These are phyloP conservation scores for Recurvomyces mirabilis DNA, from an alignment of 495 filamentous ascomycete species.

Conservation along the genomic window DNA sequence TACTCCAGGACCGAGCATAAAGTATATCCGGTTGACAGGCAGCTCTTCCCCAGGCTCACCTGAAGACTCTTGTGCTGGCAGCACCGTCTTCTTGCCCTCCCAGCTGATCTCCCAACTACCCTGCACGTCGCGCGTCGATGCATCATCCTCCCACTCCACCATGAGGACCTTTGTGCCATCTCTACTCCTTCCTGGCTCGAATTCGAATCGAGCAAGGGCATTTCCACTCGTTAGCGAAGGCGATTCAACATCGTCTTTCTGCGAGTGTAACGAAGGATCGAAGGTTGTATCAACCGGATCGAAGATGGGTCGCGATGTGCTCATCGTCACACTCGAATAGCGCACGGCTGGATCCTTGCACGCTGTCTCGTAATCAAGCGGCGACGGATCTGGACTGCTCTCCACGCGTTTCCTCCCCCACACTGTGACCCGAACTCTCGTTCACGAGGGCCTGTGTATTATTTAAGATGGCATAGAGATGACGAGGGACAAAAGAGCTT, in stretches of 20 bases:
- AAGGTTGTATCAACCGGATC: constrained; percentile 28
- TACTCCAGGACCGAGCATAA: constrained; percentile 55
- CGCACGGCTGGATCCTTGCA: constrained; percentile 4
- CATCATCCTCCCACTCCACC: constrained; percentile 68
- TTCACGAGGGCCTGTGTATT: background rate
- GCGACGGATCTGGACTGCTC: background rate
- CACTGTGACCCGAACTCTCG: constrained; percentile 3
- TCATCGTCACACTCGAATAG: constrained; percentile 7
- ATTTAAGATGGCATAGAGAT: too few relatives aligned
- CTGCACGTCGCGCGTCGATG: constrained; percentile 29
- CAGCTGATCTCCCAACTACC: constrained; percentile 63
- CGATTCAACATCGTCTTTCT: constrained; percentile 31
- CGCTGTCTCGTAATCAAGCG: background rate
- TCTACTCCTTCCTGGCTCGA: constrained; percentile 62
- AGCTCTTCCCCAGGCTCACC: background rate
- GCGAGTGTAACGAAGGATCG: constrained; percentile 11
- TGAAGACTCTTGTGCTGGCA: constrained; percentile 44
- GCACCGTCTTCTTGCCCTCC: constrained; percentile 57
- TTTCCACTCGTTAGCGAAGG: constrained; percentile 30
- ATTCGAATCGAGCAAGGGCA: constrained; percentile 73
- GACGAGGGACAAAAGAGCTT: too few relatives aligned
- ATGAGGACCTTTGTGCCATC: constrained; percentile 78
- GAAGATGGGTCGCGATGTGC: constrained; percentile 25
- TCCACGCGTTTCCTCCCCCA: background rate
- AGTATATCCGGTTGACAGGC: constrained; percentile 53